Percentiles rank a stretch among this genome's conserved stretches.
phyloP scores from a whole-genome alignment of 1,284 basidiomycete species.

The Cutaneotrichosporon sp. region DNA sequence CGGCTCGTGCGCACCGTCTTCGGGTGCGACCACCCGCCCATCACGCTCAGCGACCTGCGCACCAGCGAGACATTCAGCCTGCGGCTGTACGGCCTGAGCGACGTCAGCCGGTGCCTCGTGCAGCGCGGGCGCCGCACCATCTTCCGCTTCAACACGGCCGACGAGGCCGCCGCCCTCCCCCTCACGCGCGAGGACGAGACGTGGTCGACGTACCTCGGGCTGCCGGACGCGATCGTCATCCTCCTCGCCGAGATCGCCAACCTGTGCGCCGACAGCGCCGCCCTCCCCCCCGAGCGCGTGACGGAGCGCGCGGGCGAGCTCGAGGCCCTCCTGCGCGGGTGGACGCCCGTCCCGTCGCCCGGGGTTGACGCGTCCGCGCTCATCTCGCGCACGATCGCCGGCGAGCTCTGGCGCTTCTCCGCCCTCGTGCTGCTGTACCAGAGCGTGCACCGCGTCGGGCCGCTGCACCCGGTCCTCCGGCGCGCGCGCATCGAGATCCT shows the following conservation, averaged over 20 bases:
- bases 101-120: constrained; percentile 36
- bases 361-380: constrained; percentile 25
- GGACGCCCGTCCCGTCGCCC: constrained; percentile 14
- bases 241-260: constrained; percentile 38
- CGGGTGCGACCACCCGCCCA: constrained; percentile 21
- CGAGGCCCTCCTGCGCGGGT: constrained; percentile 24
- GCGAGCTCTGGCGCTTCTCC: constrained; percentile 32
- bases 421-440: constrained; percentile 33
- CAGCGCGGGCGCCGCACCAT: constrained; percentile 31
- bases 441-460: constrained; percentile 33
- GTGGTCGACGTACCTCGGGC: constrained; percentile 38
- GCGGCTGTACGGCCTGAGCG: constrained; percentile 32
- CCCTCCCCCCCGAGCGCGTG: constrained; percentile 10
- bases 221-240: constrained; percentile 36
- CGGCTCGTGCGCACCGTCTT: constrained; percentile 28
- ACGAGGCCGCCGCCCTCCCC: constrained; percentile 11
- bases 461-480: constrained; percentile 33
- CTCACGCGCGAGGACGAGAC: constrained; percentile 26
- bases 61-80: constrained; percentile 29
- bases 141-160: constrained; percentile 9
- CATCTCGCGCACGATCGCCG: constrained; percentile 33
- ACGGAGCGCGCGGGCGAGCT: constrained; percentile 31
- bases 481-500: constrained; percentile 28
- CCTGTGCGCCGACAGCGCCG: constrained; percentile 26
- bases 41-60: constrained; percentile 27